A percentile compares a stretch with the other conserved stretches of the same genome.
Conservation (phyloP, 2,329 filamentous ascomycete genomes). For the Leptographium procerum region DNA sequence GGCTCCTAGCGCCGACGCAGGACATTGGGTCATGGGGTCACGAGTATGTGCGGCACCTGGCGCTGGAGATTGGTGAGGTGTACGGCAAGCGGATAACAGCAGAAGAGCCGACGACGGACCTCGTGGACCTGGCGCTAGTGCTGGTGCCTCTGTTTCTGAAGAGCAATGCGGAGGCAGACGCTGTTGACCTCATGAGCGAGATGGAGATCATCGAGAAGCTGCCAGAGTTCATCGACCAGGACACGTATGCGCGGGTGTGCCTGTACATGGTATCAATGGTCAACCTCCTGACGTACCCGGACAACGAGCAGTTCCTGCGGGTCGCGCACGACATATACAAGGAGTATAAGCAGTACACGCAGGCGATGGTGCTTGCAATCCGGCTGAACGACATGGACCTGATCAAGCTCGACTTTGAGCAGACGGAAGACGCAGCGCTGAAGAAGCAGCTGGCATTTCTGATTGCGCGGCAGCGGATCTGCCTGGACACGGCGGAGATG, state of each 20-base stretch:
- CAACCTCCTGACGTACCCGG: slow-evolving; percentile 89
- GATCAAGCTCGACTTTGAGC: slow-evolving; percentile 68
- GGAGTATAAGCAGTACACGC: slow-evolving; percentile 81
- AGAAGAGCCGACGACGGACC: slow-evolving; percentile 72
- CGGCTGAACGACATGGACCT: slow-evolving; percentile 77
- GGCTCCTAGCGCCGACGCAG: slow-evolving; percentile 76
- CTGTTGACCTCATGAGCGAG: slow-evolving; percentile 93
- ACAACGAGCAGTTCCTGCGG: slow-evolving; percentile 89
- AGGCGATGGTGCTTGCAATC: slow-evolving; percentile 90
- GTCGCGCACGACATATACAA: slow-evolving; percentile 92
- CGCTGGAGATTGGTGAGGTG: slow-evolving; percentile 90
- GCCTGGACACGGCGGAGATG: slow-evolving; percentile 42
- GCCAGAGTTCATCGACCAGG: slow-evolving; percentile 78
- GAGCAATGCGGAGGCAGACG: slow-evolving; percentile 96
- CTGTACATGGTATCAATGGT: slow-evolving; percentile 99
- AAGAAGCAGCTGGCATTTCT: slow-evolving; percentile 93
- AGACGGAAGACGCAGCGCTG: slow-evolving; percentile 67
- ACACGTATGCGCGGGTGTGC: slow-evolving; percentile 87
- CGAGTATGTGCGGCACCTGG: slow-evolving; percentile 93
- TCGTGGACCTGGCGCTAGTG: slow-evolving; percentile 71
- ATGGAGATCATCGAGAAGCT: slow-evolving; percentile 94
- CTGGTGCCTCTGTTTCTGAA: slow-evolving; percentile 91
- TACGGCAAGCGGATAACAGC: slow-evolving; percentile 78
- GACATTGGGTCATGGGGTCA: slow-evolving; percentile 97
- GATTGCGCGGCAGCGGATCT: slow-evolving; percentile 82